A percentile compares a stretch with the other conserved stretches of the same genome.
These are phyloP conservation scores for Spathaspora passalidarum DNA, from an alignment of 805 yeast genomes.

Conservation along the genomic window DNA sequence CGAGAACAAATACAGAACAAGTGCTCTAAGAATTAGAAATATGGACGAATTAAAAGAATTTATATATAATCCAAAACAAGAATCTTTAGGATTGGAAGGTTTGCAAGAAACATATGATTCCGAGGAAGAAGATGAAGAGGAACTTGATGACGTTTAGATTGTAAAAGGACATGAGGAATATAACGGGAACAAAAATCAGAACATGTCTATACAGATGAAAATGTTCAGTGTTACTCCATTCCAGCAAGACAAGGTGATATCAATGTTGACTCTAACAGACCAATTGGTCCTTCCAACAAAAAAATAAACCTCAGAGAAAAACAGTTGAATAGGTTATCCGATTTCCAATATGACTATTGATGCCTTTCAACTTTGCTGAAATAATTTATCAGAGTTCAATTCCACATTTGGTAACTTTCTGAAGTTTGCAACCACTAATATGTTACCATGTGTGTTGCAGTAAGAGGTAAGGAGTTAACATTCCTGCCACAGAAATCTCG, in stretches of 20 bases:
- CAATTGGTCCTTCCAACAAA: background rate
- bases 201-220: constrained; percentile 10
- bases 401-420: no score
- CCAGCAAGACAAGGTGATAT: background rate
- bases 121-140: constrained; percentile 21
- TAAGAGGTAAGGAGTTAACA: no score
- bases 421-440: no score
- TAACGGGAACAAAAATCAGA: constrained; percentile 21
- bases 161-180: constrained; percentile 26
- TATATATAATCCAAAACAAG: constrained; percentile 30
- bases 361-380: no score
- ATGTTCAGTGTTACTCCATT: constrained; percentile 11
- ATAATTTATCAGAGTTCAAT: no score
- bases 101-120: constrained; percentile 20
- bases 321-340: no score
- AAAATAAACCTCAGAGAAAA: no score
- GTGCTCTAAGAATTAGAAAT: constrained; percentile 43
- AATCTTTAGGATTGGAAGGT: constrained; percentile 20
- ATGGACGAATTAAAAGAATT: constrained; percentile 56
- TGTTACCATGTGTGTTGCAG: no score
- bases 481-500: no score
- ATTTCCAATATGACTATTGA: no score
- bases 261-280: background rate
- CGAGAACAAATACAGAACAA: constrained; percentile 66
- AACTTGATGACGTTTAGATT: no score